phyloP scores from a whole-genome alignment of 2,329 filamentous ascomycete species.

The Parastagonospora nodorum region DNA sequence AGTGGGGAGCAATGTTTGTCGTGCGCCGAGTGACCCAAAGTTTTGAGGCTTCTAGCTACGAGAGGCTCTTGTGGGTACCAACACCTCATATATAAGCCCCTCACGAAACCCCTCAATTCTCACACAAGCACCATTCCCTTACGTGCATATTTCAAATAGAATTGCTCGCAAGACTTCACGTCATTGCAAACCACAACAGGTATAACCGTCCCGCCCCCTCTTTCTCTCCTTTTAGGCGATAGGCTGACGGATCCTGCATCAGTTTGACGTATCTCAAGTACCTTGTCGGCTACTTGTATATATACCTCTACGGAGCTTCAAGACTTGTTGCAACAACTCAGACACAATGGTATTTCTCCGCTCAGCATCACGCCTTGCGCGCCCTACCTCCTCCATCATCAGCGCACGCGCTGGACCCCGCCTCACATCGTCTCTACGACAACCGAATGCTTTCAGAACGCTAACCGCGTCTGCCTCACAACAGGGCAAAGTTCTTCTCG shows the following conservation, averaged over 20 bases:
- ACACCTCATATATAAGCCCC: conserved; percentile 36
- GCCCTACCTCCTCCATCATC: conserved; percentile 59
- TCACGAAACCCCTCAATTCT: conserved; percentile 25
- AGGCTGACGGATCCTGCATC: conserved; percentile 33
- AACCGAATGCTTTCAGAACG: conserved; percentile 61
- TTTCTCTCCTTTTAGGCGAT: conserved; percentile 10
- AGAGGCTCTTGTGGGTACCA: conserved; percentile 24
- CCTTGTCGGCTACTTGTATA: conserved; percentile 25
- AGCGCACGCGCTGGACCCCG: conserved; percentile 50
- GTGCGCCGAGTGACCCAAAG: conserved; percentile 26
- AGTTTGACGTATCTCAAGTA: conserved; percentile 30
- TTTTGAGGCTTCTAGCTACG: conserved; percentile 18
- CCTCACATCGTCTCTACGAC: conserved; percentile 51
- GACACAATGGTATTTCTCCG: conserved; percentile 66
- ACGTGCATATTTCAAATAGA: conserved; percentile 18
- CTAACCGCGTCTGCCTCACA: conserved; percentile 68
- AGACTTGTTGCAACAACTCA: conserved; percentile 22
- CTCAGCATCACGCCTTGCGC: conserved; percentile 63
- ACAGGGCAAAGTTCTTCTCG: conserved; percentile 94
- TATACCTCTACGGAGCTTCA: conserved; percentile 24
- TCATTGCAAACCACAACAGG: conserved; percentile 31
- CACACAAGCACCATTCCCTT: conserved; percentile 19
- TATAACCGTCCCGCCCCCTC: conserved; percentile 30
- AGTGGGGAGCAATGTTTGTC: conserved; percentile 41
- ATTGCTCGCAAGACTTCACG: conserved; percentile 14